Evolutionary conservation across 257 asterid genomes (phyloP).

Genomic region (Solanum pimpinellifolium): DNA sequence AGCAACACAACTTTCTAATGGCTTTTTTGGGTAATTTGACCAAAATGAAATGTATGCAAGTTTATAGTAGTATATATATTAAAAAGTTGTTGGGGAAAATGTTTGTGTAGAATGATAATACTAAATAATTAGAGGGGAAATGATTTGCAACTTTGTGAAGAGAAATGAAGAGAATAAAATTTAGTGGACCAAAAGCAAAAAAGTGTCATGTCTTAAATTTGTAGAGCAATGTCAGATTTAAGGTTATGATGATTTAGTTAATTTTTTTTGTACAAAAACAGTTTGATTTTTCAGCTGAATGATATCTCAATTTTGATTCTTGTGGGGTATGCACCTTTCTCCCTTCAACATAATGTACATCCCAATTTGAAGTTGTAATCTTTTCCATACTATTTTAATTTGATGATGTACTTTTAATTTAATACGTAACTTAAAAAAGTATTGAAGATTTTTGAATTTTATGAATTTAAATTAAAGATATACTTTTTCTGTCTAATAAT

Average conservation of each 20-base stretch:
- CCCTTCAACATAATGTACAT: not conserved
- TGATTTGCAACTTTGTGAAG: not conserved
- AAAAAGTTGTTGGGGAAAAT: not conserved
- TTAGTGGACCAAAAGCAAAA: not conserved
- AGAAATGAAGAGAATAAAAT: not conserved
- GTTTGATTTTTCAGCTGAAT: not conserved
- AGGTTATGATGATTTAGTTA: not conserved
- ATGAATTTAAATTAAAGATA: not conserved
- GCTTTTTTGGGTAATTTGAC: not conserved
- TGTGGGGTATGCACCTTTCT: not conserved
- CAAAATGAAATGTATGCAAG: not conserved
- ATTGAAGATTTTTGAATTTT: too few species aligned
- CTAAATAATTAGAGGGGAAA: not conserved
- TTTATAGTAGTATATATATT: not conserved
- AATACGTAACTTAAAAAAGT: too few species aligned
- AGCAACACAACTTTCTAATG: not conserved
- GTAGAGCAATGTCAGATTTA: not conserved
- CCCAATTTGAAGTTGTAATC: not conserved
- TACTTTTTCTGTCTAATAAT: fast-evolving
- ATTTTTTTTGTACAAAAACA: not conserved
- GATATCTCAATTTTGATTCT: conserved; percentile 1
- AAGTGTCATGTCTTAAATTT: not conserved
- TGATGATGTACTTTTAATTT: fast-evolving
- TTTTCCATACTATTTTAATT: not conserved
- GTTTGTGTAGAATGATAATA: not conserved